These are phyloP conservation scores for Talaromyces sp. DNA, from an alignment of 2,329 filamentous ascomycete genomes.

Conservation along the genomic window DNA sequence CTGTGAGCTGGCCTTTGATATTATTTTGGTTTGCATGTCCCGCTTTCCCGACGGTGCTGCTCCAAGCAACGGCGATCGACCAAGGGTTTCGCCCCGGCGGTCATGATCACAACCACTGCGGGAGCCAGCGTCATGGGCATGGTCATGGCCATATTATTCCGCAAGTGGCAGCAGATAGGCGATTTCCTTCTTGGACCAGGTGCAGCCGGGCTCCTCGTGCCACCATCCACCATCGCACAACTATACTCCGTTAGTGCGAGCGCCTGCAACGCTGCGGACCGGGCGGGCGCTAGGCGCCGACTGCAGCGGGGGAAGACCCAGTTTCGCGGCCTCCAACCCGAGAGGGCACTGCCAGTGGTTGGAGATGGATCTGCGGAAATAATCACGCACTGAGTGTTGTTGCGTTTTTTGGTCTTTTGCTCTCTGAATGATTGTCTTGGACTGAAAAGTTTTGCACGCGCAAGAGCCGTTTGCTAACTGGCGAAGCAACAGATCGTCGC, in stretches of 20 bases:
- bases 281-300: neutral
- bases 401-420: neutral
- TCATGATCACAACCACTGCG: neutral
- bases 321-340: neutral
- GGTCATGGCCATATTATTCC: neutral
- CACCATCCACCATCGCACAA: neutral
- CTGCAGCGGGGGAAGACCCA: neutral
- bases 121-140: neutral
- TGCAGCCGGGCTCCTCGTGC: neutral
- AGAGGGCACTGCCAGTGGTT: neutral
- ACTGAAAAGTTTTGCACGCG: neutral
- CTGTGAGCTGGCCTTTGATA: neutral
- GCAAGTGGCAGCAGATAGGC: neutral
- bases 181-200: neutral
- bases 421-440: neutral
- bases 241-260: neutral
- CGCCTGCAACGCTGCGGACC: neutral
- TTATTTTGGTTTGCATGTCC: neutral
- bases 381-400: neutral
- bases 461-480: neutral
- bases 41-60: neutral
- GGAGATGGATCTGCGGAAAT: neutral
- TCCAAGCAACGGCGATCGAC: neutral
- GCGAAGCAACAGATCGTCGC: neutral
- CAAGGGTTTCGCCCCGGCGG: neutral